Evolutionary conservation across 805 yeast genomes (phyloP), one percentile per base, ranked within the genome.

Genomic region (Yarrowia sp.): DNA sequence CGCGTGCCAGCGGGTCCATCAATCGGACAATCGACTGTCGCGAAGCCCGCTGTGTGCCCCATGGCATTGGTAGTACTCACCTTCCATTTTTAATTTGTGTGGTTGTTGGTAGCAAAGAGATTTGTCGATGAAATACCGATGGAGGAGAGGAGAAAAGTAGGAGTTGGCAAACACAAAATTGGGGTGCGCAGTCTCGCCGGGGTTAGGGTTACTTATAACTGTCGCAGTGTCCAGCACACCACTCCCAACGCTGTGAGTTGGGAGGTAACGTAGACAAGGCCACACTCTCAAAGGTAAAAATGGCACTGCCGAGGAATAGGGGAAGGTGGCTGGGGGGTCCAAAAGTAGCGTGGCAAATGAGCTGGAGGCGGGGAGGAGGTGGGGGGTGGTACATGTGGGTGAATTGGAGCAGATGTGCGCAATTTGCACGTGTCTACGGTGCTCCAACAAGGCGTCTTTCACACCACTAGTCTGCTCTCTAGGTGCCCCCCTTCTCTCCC

Each of bases 41-140:
- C 49, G 22, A 14, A 6, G 14, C 28, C 38, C 17, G 38, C 38
- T 2, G 48, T 16, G 19, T 16, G 49, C 14, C 6, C 36, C 16
- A 30, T 30, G 26, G 38, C 63, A 21, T 28, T 51, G 44, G 16
- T 41, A 59, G 30, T 33, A 66, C 68, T 66, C 61, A 66, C 68
- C 68, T 66, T 66, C 68, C 68, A 66, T 66, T 65, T 62, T 65
- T 59, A 24, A 40, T 65, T 36, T 66, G 62, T 66, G 33, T 66
- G 36, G 38, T 65, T 41, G 65, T 59, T 38, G 46, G 44, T 62
- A 36, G 46, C 41, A 43, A 32, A 44, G 58, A 61, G 64, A 64
- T 41, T 26, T 32, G 56, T 59, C 66, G 43, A 65, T 64, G 65
- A 44, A 58, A 46, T 32, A 41, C 64, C 48, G 65, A 63, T 41